Evolutionary conservation across 306 rosid species (phyloP).

Genomic region (Cucurbita moschata): DNA sequence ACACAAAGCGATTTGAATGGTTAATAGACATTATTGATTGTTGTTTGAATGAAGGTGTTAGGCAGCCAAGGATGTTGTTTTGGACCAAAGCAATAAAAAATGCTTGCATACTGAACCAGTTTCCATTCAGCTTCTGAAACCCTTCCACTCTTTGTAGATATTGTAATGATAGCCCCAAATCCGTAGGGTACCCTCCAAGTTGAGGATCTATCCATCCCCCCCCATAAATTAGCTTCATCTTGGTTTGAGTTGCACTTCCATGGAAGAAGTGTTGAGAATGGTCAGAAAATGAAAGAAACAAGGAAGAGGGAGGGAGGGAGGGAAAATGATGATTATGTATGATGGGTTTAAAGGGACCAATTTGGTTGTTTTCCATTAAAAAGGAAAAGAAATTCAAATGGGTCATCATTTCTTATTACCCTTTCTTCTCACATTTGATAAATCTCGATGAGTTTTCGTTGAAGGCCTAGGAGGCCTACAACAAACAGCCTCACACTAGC

Average conservation of each 20-base stretch:
- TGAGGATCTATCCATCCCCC: constrained; percentile 6
- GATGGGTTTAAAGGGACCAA: constrained; percentile 3
- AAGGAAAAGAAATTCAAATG: not conserved
- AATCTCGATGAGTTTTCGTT: not conserved
- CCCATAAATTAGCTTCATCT: not conserved
- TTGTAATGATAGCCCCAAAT: constrained; percentile 65
- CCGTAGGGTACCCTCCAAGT: constrained; percentile 34
- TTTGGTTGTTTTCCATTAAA: not conserved
- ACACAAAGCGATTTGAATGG: not conserved
- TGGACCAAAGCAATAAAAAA: constrained; percentile 8
- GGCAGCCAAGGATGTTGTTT: constrained; percentile 5
- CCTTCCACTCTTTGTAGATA: constrained; percentile 22
- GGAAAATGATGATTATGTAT: not conserved
- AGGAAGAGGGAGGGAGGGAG: not conserved
- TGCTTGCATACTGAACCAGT: not conserved
- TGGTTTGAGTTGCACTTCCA: not conserved
- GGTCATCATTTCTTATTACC: constrained; percentile 21
- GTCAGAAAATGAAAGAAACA: constrained; percentile 2
- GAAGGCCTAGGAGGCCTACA: not conserved
- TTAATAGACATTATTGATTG: not conserved
- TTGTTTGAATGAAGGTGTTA: constrained; percentile 8
- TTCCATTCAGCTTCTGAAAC: constrained; percentile 7
- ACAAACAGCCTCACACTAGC: not conserved
- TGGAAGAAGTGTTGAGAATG: not conserved
- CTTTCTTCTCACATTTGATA: constrained; percentile 2